These are phyloP conservation scores for Nicotiana knightiana DNA, from an alignment of 257 asterid genomes.

Conservation along the genomic window DNA sequence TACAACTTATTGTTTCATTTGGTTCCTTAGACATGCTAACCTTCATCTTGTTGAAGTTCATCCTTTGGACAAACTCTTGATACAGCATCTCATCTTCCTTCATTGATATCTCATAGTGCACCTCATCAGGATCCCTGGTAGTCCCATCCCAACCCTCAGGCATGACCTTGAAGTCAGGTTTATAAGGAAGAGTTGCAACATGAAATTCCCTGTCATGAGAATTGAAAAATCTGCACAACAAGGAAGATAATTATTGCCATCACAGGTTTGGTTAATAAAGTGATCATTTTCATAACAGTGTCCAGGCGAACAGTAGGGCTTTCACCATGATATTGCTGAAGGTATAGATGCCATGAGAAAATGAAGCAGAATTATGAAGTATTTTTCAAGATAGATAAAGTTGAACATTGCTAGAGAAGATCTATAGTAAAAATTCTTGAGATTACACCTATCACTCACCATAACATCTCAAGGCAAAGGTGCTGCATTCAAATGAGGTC, in stretches of 20 bases:
- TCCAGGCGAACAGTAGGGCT: background rate
- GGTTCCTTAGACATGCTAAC: slow-evolving; percentile 24
- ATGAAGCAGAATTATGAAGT: background rate
- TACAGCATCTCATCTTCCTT: slow-evolving; percentile 89
- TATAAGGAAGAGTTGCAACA: slow-evolving; percentile 84
- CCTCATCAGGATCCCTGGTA: slow-evolving; percentile 92
- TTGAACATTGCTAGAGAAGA: background rate
- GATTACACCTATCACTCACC: background rate
- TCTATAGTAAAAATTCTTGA: background rate
- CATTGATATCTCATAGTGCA: slow-evolving; percentile 90
- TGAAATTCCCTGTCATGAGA: slow-evolving; percentile 90
- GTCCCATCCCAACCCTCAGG: slow-evolving; percentile 99
- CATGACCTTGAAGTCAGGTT: slow-evolving; percentile 96
- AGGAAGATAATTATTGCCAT: background rate
- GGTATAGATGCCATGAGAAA: background rate
- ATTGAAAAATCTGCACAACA: slow-evolving; percentile 54
- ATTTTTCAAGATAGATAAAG: background rate
- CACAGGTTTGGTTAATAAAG: background rate
- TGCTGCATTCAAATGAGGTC: background rate
- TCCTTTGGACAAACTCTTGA: slow-evolving; percentile 72
- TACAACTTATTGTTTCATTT: background rate
- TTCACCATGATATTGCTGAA: background rate
- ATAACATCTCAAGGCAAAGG: background rate
- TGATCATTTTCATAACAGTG: background rate
- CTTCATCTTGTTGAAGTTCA: slow-evolving; percentile 86